phyloP scores from a whole-genome alignment of 176 grass and related monocot species.

The Lolium perenne region DNA sequence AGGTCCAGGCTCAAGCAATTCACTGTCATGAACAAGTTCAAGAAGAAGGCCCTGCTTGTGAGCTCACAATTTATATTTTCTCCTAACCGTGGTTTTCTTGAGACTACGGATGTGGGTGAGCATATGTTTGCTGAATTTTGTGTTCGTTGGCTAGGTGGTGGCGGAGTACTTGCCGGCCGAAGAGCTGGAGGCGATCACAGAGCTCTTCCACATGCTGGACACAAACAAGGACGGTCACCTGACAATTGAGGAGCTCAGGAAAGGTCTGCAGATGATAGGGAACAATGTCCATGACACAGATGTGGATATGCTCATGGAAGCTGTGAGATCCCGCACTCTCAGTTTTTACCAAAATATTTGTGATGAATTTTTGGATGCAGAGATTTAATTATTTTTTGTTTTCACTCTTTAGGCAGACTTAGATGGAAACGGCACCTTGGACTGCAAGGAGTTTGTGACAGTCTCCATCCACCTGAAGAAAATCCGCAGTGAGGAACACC shows the following conservation, averaged over 20 bases:
- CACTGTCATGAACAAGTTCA: slow-evolving; percentile 90
- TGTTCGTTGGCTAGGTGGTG: slow-evolving; percentile 56
- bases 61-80: not conserved
- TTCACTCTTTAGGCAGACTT: slow-evolving; percentile 67
- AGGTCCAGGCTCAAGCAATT: slow-evolving; percentile 73
- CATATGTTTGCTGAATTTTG: not conserved
- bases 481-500: slow-evolving; percentile 81
- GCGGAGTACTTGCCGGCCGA: slow-evolving; percentile 75
- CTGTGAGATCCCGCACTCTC: slow-evolving; percentile 54
- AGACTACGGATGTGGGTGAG: not conserved
- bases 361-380: not conserved
- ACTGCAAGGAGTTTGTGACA: slow-evolving; percentile 91
- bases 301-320: slow-evolving; percentile 87
- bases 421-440: slow-evolving; percentile 78
- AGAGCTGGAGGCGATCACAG: slow-evolving; percentile 69
- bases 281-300: slow-evolving; percentile 67
- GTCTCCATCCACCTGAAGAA: slow-evolving; percentile 89
- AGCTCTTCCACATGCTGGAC: slow-evolving; percentile 88
- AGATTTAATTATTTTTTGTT: not conserved
- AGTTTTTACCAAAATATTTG: not conserved
- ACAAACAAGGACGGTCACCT: slow-evolving; percentile 80
- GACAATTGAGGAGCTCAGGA: slow-evolving; percentile 78
- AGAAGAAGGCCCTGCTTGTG: slow-evolving; percentile 76
- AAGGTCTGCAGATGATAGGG: slow-evolving; percentile 64
- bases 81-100: not conserved